Evolutionary conservation across 371 early-diverging fungal genomes (phyloP).

Genomic region (Rhizopus arrhizus): DNA sequence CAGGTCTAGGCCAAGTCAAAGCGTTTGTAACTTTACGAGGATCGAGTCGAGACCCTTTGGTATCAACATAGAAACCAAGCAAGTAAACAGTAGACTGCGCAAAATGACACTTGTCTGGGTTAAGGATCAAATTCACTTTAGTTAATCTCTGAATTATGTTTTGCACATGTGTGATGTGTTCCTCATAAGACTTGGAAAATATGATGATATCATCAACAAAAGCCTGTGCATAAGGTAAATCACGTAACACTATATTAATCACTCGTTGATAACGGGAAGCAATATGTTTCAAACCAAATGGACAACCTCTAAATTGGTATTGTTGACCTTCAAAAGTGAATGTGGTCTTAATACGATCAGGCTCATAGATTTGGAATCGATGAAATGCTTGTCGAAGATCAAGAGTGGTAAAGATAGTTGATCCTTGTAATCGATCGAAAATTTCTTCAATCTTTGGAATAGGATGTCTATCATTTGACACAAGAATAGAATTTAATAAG

Average conservation of each 20-base stretch:
- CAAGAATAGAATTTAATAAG: background rate
- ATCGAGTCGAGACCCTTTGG: slow-evolving; percentile 17
- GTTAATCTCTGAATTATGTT: slow-evolving; percentile 20
- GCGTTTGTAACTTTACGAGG: slow-evolving; percentile 18
- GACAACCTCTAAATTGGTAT: slow-evolving; percentile 1
- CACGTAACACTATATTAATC: slow-evolving; percentile 1
- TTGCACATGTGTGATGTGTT: slow-evolving; percentile 10
- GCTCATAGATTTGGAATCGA: background rate
- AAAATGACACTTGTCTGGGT: slow-evolving; percentile 22
- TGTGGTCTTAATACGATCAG: background rate
- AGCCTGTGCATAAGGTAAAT: slow-evolving; percentile 1
- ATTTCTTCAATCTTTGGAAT: background rate
- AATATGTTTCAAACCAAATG: slow-evolving; percentile 13
- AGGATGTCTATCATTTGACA: background rate
- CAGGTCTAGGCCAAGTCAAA: slow-evolving; percentile 21
- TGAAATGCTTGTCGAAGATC: background rate
- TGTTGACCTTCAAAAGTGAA: slow-evolving; percentile 1
- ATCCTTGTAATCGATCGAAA: background rate
- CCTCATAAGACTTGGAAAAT: background rate
- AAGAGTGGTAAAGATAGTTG: background rate
- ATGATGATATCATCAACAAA: slow-evolving; percentile 23
- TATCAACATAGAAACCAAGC: slow-evolving; percentile 17
- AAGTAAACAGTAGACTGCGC: slow-evolving; percentile 7
- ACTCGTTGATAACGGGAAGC: slow-evolving; percentile 3
- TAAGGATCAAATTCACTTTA: slow-evolving; percentile 20